These are phyloP conservation scores for Lindgomyces ingoldianus DNA, from an alignment of 495 filamentous ascomycete species.

Conservation along the genomic window DNA sequence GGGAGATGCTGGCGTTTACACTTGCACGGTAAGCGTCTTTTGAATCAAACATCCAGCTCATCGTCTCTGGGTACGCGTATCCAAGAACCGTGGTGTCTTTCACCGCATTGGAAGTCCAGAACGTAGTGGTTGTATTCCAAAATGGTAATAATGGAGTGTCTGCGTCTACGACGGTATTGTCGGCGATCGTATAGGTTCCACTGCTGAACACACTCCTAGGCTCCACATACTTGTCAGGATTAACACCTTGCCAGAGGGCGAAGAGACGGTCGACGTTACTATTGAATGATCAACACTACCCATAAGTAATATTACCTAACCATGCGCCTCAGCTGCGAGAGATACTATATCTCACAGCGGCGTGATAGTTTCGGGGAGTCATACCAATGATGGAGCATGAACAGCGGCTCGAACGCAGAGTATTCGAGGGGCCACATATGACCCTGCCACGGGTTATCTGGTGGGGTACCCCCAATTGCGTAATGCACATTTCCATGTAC, in stretches of 20 bases:
- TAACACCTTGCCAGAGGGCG: slow-evolving; percentile 49
- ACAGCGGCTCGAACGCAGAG: slow-evolving; percentile 30
- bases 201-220: slow-evolving; percentile 27
- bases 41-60: slow-evolving; percentile 18
- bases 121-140: slow-evolving; percentile 39
- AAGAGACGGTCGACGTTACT: slow-evolving; percentile 54
- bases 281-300: too few relatives aligned
- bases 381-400: slow-evolving; percentile 30
- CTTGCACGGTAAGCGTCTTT: not conserved
- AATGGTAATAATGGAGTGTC: slow-evolving; percentile 52
- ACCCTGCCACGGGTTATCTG: not conserved
- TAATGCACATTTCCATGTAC: slow-evolving; percentile 18
- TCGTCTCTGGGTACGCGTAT: slow-evolving; percentile 52
- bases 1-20: slow-evolving; percentile 18
- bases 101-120: slow-evolving; percentile 49
- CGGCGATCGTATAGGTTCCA: slow-evolving; percentile 43
- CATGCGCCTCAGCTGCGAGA: too few relatives aligned
- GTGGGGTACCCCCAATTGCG: slow-evolving; percentile 3
- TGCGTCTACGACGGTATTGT: slow-evolving; percentile 41
- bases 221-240: slow-evolving; percentile 41
- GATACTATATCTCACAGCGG: too few relatives aligned
- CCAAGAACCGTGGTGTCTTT: slow-evolving; percentile 43
- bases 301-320: too few relatives aligned
- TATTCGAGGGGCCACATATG: slow-evolving; percentile 26
- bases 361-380: not conserved